Conservation (phyloP, 2,329 filamentous ascomycete species). For the Ophiosphaerella herpotricha region DNA sequence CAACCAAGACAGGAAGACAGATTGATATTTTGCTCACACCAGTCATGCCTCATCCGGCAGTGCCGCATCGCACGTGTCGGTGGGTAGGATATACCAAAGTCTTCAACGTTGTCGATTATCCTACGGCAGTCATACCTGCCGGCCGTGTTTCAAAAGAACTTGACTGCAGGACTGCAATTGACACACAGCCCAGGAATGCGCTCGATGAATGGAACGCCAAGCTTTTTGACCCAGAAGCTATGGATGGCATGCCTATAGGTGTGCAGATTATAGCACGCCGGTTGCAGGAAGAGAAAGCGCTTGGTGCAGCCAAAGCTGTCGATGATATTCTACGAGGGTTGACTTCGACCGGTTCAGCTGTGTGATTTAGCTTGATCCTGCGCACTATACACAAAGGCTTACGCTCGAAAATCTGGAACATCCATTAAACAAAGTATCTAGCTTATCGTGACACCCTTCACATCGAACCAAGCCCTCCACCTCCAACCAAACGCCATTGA, state of each 20-base stretch:
- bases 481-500: slow-evolving; percentile 45
- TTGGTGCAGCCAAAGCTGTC: slow-evolving; percentile 42
- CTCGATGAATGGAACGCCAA: slow-evolving; percentile 59
- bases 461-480: slow-evolving; percentile 18
- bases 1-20: slow-evolving; percentile 48
- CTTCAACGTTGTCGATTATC: slow-evolving; percentile 67
- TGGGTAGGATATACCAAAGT: slow-evolving; percentile 65
- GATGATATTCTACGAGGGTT: slow-evolving; percentile 16
- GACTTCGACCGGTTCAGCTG: background rate
- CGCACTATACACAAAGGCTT: too few relatives aligned
- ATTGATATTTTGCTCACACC: slow-evolving; percentile 64
- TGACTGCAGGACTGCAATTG: slow-evolving; percentile 40
- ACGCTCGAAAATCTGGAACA: too few relatives aligned
- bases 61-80: slow-evolving; percentile 52
- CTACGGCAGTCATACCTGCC: slow-evolving; percentile 61
- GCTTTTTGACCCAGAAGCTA: slow-evolving; percentile 40
- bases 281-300: slow-evolving; percentile 46
- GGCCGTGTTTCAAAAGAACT: slow-evolving; percentile 52
- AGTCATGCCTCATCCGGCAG: slow-evolving; percentile 63
- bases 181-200: slow-evolving; percentile 52
- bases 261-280: slow-evolving; percentile 44
- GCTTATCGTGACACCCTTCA: background rate
- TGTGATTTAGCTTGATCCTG: too few relatives aligned
- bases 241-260: slow-evolving; percentile 45
- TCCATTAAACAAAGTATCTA: too few relatives aligned